Percentiles rank a stretch among this genome's conserved stretches.
Evolutionary conservation across 2,329 filamentous ascomycete genomes (phyloP).

Genomic region (Cordyceps cateniannulata): DNA sequence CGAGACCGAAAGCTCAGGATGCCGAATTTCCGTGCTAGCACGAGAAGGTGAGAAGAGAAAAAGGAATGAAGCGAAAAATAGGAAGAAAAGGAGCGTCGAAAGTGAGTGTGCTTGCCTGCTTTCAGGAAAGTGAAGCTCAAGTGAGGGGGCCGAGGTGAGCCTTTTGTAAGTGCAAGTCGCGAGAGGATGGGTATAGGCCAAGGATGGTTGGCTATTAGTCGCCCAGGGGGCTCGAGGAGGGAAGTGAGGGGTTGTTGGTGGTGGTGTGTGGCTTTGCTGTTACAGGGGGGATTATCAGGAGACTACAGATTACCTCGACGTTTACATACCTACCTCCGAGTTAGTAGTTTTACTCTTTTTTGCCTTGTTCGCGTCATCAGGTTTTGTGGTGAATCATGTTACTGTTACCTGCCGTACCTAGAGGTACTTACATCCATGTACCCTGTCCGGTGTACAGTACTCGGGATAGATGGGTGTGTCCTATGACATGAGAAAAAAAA

Average conservation of each 20-base stretch:
- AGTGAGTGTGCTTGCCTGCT: constrained; percentile 2
- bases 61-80: not conserved
- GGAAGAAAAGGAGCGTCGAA: not conserved
- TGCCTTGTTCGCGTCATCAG: no score
- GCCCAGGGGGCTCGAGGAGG: not conserved
- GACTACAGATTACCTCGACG: no score
- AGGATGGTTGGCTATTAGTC: constrained; percentile 1
- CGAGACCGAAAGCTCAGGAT: not conserved
- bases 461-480: not conserved
- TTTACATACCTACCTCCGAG: not conserved
- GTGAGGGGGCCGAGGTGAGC: not conserved
- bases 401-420: no score
- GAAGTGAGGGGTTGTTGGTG: not conserved
- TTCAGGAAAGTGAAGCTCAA: not conserved
- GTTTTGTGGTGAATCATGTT: not conserved
- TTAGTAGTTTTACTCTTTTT: no score
- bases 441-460: not conserved
- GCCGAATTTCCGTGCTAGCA: not conserved
- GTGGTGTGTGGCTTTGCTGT: not conserved
- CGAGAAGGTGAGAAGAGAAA: not conserved
- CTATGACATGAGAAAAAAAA: not conserved
- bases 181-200: not conserved
- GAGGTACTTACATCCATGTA: no score
- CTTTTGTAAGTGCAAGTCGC: constrained; percentile 7
- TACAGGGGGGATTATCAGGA: not conserved